These are phyloP conservation scores for Decorospora gaudefroyi DNA, from an alignment of 2,329 filamentous ascomycete genomes.

Conservation along the genomic window DNA sequence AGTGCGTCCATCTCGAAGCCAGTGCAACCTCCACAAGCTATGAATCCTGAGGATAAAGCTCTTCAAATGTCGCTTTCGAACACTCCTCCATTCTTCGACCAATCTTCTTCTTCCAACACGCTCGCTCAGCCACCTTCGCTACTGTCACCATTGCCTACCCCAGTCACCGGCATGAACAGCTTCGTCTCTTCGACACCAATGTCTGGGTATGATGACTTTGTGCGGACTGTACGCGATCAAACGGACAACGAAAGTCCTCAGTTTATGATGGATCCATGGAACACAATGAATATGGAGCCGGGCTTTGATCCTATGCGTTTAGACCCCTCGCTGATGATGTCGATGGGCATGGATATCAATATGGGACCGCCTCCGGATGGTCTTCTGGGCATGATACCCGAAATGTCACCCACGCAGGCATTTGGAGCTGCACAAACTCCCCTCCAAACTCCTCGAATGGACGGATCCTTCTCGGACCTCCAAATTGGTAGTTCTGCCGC, in stretches of 20 bases:
- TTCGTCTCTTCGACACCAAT: constrained; percentile 53
- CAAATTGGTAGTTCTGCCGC: constrained; percentile 52
- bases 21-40: constrained; percentile 37
- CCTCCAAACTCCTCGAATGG: constrained; percentile 54
- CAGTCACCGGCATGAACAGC: constrained; percentile 46
- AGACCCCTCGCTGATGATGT: constrained; percentile 52
- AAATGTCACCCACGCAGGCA: constrained; percentile 46
- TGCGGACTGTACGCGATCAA: constrained; percentile 46
- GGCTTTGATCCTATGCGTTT: constrained; percentile 53
- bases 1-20: constrained; percentile 42
- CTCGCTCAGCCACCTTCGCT: constrained; percentile 35
- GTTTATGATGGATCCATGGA: constrained; percentile 56
- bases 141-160: constrained; percentile 48
- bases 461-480: constrained; percentile 54
- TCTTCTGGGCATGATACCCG: constrained; percentile 54
- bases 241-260: constrained; percentile 52
- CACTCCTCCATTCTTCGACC: constrained; percentile 50
- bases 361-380: constrained; percentile 49
- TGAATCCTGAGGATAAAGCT: constrained; percentile 42
- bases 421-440: constrained; percentile 53
- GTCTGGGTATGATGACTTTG: constrained; percentile 54
- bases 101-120: constrained; percentile 46
- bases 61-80: constrained; percentile 35
- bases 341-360: constrained; percentile 53
- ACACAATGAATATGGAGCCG: constrained; percentile 52